Base-by-base conservation (phyloP, 352 stramenopile genomes). In the Globisporangium cederbergense region DNA sequence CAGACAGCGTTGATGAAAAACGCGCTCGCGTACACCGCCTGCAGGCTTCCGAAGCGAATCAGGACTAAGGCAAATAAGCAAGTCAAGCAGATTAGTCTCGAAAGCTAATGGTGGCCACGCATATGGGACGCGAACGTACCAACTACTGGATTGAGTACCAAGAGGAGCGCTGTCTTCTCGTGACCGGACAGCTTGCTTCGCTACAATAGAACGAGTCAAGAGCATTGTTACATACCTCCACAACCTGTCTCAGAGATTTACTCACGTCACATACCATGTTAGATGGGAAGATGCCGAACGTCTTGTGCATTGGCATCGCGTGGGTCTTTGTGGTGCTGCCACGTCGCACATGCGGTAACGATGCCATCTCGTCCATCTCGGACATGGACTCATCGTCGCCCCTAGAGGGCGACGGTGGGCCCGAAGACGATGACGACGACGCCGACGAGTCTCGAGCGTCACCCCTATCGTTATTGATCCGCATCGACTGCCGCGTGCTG, bases 111-210 rank as follows among this genome's bases (percentile, higher is more conserved):
- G 5, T 25, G 30, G 16, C 28, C 5, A 22, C 28, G 22, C 14
- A 20, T n/a, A 22, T 10, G n/a, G 6, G 14, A 34, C 25, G 36
- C 2, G 36, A 25, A 11, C 20, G 43, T 58, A 87, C 78, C 70
- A 50, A 83, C 74, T 22, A 70, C 53, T 18, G 77, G 77, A 30
- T 86, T 86, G 25, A 85, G 42, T 4, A 71, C 38, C n/a, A 82
- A 57, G 9, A 88, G 42, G n/a, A 74, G n/a, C 4, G 30, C 61
- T 13, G 68, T 82, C 8, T 67, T 76, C 25, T 70, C 51, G 38
- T 67, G 43, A 8, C 54, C 32, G 1, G 62, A 57, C 10, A 67
- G 22, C 28, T 62, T 67, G 45, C 20, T 45, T 22, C 55, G 62
- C 62, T 67, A 57, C 6, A 52, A 16, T 22, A 43, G 22, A 20